A percentile compares a stretch with the other conserved stretches of the same genome.
These are phyloP conservation scores for Xylaria palmicola DNA, from an alignment of 495 filamentous ascomycete species.

Conservation along the genomic window DNA sequence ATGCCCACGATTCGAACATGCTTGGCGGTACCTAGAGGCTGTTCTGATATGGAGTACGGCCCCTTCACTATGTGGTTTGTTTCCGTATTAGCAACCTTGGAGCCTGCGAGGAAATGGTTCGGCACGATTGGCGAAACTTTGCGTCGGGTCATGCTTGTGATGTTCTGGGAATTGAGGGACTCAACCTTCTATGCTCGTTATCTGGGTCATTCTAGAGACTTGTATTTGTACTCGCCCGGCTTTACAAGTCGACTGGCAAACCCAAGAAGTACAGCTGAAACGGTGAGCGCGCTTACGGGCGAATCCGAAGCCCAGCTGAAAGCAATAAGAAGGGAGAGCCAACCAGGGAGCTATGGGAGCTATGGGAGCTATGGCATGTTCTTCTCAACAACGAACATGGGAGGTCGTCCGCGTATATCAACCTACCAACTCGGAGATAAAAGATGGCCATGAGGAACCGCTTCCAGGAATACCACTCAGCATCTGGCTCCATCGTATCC, in stretches of 20 bases:
- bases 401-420: slow-evolving; percentile 23
- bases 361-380: slow-evolving; percentile 1
- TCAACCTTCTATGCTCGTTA: slow-evolving; percentile 21
- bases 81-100: slow-evolving; percentile 13
- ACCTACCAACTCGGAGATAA: slow-evolving; percentile 26
- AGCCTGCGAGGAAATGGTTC: slow-evolving; percentile 6
- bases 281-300: slow-evolving; percentile 16
- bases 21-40: slow-evolving; percentile 43
- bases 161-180: slow-evolving; percentile 15
- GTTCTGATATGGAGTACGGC: slow-evolving; percentile 39
- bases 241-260: slow-evolving; percentile 20
- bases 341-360: no score
- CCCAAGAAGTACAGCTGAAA: neutral
- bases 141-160: slow-evolving; percentile 28
- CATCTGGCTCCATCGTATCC: neutral
- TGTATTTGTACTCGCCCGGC: neutral
- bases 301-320: slow-evolving; percentile 28
- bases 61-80: slow-evolving; percentile 11
- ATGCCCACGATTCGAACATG: slow-evolving; percentile 49
- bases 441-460: neutral
- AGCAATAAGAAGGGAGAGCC: slow-evolving; percentile 15
- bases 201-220: slow-evolving; percentile 21
- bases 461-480: neutral
- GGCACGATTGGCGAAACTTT: slow-evolving; percentile 15
- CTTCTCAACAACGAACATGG: slow-evolving; percentile 12